phyloP scores from a whole-genome alignment of 306 rosid genomes.

The Cucurbita moschata region DNA sequence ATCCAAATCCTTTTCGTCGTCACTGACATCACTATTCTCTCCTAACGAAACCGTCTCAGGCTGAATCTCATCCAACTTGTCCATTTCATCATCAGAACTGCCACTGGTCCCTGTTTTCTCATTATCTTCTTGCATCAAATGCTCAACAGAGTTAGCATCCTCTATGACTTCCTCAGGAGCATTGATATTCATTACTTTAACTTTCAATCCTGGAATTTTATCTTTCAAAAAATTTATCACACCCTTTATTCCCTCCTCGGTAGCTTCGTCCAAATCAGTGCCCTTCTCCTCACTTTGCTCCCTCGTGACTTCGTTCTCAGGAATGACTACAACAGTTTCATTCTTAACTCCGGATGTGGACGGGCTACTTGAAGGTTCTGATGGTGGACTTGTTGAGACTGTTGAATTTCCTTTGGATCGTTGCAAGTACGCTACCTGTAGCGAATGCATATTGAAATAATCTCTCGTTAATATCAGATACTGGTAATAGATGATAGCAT shows the following conservation, averaged over 20 bases:
- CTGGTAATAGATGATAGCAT: not conserved
- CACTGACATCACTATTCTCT: conserved; percentile 38
- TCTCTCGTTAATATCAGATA: not conserved
- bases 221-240: conserved; percentile 84
- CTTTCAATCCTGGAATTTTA: conserved; percentile 87
- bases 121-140: conserved; percentile 56
- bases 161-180: conserved; percentile 50
- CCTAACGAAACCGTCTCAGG: conserved; percentile 58
- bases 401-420: conserved; percentile 52
- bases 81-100: conserved; percentile 47
- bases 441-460: conserved; percentile 17
- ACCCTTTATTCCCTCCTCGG: conserved; percentile 90
- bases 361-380: conserved; percentile 36
- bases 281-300: conserved; percentile 60
- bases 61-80: conserved; percentile 42
- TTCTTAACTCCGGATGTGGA: conserved; percentile 45
- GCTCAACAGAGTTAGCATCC: conserved; percentile 49
- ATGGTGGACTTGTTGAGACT: conserved; percentile 14
- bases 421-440: conserved; percentile 78
- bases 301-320: conserved; percentile 40
- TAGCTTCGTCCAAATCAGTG: conserved; percentile 46
- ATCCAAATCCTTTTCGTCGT: conserved; percentile 67
- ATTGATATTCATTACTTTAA: conserved; percentile 64
- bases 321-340: conserved; percentile 37
- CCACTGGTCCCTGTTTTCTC: conserved; percentile 36